phyloP scores from a whole-genome alignment of 257 asterid species.

The Solanum megistacrolobum region DNA sequence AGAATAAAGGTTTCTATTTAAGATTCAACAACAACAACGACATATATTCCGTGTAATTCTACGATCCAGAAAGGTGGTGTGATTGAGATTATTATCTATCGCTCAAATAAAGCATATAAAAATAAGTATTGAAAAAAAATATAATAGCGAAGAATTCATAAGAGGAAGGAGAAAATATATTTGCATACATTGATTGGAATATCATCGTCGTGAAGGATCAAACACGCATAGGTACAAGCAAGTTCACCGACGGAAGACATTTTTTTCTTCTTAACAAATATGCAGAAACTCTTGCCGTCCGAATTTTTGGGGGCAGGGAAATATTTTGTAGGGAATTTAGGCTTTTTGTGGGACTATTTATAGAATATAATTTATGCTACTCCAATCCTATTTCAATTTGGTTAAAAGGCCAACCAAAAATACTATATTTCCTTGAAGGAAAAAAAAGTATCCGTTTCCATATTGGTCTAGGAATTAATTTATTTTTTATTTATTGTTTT shows the following conservation, averaged over 20 bases:
- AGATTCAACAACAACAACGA: too few species aligned
- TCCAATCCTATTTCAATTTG: neutral
- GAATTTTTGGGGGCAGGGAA: neutral
- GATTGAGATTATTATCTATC: too few species aligned
- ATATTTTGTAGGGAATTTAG: neutral
- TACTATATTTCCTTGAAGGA: neutral
- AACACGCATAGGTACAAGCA: slow-evolving; percentile 4
- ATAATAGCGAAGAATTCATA: neutral
- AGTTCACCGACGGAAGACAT: slow-evolving; percentile 2
- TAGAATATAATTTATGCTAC: neutral
- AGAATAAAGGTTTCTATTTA: too few species aligned
- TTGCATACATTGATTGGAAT: slow-evolving; percentile 5
- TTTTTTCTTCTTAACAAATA: neutral
- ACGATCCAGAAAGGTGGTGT: too few species aligned
- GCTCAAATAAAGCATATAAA: too few species aligned
- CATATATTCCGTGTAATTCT: too few species aligned
- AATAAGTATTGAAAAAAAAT: too few species aligned
- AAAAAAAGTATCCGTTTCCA: neutral
- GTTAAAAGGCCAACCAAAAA: neutral
- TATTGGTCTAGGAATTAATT: neutral
- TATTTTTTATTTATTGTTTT: neutral
- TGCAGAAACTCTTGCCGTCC: neutral
- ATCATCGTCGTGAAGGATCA: slow-evolving; percentile 11
- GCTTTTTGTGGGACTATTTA: neutral
- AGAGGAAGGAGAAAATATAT: neutral